Evolutionary conservation across 495 filamentous ascomycete species (phyloP).

Genomic region (Elaphomyces granulatus): DNA sequence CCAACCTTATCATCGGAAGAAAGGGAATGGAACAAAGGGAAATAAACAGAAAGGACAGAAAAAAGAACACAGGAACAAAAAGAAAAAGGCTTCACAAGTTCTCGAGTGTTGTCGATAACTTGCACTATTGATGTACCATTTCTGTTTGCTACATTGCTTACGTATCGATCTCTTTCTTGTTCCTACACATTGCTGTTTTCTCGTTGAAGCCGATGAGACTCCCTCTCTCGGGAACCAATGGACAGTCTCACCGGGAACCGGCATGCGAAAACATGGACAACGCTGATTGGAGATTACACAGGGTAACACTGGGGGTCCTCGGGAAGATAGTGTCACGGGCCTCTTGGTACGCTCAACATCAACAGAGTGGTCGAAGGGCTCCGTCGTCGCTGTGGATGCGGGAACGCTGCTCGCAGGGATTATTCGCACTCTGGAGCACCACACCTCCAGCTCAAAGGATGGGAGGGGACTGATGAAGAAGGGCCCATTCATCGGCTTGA

Average conservation of each 20-base stretch:
- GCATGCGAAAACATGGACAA: constrained; percentile 9
- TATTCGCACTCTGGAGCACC: constrained; percentile 48
- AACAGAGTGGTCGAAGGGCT: constrained; percentile 64
- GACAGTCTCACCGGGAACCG: constrained; percentile 11
- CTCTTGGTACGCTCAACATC: constrained; percentile 70
- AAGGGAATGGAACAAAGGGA: too few species aligned
- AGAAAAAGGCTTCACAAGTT: too few species aligned
- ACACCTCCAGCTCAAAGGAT: constrained; percentile 23
- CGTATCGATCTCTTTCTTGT: too few species aligned
- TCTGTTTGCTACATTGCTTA: too few species aligned
- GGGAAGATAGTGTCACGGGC: constrained; percentile 78
- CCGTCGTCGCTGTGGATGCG: constrained; percentile 79
- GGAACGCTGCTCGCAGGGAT: constrained; percentile 82
- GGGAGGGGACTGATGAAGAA: constrained; percentile 13
- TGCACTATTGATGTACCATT: too few species aligned
- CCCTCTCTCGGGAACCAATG: too few species aligned
- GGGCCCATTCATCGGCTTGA: constrained; percentile 64
- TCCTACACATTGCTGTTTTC: too few species aligned
- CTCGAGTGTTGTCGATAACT: too few species aligned
- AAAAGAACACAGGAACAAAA: too few species aligned
- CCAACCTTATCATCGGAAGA: too few species aligned
- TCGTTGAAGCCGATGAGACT: not conserved
- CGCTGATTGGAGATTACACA: constrained; percentile 22
- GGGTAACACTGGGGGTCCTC: constrained; percentile 84
- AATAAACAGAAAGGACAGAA: too few species aligned